phyloP scores from a whole-genome alignment of 495 filamentous ascomycete genomes.

The Neurospora sp. region DNA sequence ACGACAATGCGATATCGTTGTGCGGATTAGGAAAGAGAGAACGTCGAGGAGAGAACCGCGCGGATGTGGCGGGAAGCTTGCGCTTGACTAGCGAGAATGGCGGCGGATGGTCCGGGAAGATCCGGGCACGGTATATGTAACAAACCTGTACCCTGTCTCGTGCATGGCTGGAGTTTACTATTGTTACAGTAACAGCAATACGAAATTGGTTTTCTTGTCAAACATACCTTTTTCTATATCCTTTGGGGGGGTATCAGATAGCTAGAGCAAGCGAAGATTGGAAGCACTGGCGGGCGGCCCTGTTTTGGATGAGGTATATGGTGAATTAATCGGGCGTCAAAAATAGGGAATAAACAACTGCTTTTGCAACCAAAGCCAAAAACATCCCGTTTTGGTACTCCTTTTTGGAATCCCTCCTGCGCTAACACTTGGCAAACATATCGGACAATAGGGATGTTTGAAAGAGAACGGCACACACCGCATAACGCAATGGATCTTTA shows the following conservation, averaged over 20 bases:
- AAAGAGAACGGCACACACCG: not conserved
- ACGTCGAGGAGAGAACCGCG: not conserved
- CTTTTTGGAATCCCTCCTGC: not conserved
- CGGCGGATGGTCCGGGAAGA: constrained; percentile 1
- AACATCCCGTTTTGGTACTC: not conserved
- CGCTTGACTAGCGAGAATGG: not conserved
- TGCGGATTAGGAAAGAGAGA: not conserved
- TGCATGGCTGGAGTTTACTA: constrained; percentile 28
- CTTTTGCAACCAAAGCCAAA: not conserved
- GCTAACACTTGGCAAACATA: not conserved
- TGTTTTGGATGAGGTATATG: not conserved
- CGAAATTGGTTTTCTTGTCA: constrained; percentile 7
- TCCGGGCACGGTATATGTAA: constrained; percentile 17
- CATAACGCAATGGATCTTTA: not conserved
- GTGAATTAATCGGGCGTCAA: not conserved
- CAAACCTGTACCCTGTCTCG: constrained; percentile 22
- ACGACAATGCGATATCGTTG: not conserved
- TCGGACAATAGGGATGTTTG: not conserved
- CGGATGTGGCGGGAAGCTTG: not conserved
- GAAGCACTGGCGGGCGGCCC: constrained; percentile 2
- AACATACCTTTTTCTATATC: constrained; percentile 4
- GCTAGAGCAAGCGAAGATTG: not conserved
- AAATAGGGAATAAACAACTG: not conserved
- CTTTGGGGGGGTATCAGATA: not conserved
- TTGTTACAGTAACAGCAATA: constrained; percentile 22